Evolutionary conservation across 2,329 filamentous ascomycete species (phyloP).

Genomic region (Claviceps spartinae): DNA sequence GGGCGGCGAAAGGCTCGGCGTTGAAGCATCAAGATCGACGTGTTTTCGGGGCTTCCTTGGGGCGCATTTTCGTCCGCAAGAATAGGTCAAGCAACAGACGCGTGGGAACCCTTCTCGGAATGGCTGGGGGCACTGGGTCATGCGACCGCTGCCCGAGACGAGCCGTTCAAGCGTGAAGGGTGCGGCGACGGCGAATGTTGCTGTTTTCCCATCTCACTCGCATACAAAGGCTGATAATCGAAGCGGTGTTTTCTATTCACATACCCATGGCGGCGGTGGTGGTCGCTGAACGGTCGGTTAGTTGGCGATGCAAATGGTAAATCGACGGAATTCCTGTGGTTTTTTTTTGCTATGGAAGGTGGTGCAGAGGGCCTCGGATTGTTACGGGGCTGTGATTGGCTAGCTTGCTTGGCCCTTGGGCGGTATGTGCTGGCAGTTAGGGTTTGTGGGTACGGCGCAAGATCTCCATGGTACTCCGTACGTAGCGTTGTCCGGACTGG

Average conservation of each 20-base stretch:
- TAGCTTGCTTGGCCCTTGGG: conserved; percentile 10
- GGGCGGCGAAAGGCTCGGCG: neutral
- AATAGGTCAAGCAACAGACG: conserved; percentile 5
- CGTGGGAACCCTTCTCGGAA: conserved; percentile 10
- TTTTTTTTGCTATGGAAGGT: conserved; percentile 20
- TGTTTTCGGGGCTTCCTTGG: neutral
- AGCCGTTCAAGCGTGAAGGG: neutral
- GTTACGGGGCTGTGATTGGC: conserved; percentile 9
- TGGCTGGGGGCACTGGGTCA: neutral
- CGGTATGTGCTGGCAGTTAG: conserved; percentile 34
- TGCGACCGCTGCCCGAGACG: neutral
- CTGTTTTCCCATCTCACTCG: conserved; percentile 27
- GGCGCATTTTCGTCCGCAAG: conserved; percentile 7
- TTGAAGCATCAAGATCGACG: neutral
- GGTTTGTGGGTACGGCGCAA: conserved; percentile 11
- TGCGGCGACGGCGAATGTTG: neutral
- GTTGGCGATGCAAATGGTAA: conserved; percentile 22
- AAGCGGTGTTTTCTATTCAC: conserved; percentile 25
- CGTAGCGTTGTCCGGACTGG: neutral
- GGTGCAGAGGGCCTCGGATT: conserved; percentile 13
- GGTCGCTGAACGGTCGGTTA: conserved; percentile 21
- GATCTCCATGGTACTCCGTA: neutral
- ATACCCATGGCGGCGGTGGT: conserved; percentile 47
- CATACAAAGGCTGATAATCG: conserved; percentile 30
- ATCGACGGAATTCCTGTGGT: conserved; percentile 5